Conservation (phyloP, 78 protist genomes). For the Planoprotostelium fungivorum region DNA sequence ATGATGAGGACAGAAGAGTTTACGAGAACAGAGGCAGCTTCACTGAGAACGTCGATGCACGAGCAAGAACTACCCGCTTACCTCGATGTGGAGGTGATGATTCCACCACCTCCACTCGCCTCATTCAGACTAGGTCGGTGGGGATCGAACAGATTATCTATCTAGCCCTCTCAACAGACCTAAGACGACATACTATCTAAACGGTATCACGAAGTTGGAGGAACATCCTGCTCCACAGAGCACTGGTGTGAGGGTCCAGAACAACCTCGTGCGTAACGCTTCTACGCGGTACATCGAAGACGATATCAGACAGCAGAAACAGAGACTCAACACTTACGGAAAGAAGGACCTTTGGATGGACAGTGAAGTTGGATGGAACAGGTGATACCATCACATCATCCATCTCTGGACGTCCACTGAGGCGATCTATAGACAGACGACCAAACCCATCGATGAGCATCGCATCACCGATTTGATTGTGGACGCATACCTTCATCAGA, state of each 20-base stretch:
- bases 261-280: background rate
- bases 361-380: background rate
- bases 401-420: background rate
- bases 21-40: too few relatives aligned
- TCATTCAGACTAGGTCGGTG: too few relatives aligned
- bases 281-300: background rate
- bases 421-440: background rate
- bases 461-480: background rate
- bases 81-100: background rate
- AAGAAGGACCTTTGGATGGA: background rate
- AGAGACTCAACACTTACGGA: background rate
- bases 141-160: too few relatives aligned
- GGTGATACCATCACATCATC: too few relatives aligned
- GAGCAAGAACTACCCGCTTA: background rate
- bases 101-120: too few relatives aligned
- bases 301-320: background rate
- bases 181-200: too few relatives aligned
- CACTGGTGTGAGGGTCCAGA: background rate
- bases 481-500: background rate
- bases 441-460: background rate
- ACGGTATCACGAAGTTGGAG: background rate
- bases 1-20: too few relatives aligned
- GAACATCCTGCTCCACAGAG: background rate
- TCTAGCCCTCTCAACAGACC: background rate
- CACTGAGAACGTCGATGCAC: background rate